A percentile compares a stretch with the other conserved stretches of the same genome.
Evolutionary conservation across 345 rosid genomes (phyloP).

Genomic region (Excoecaria agallocha): DNA sequence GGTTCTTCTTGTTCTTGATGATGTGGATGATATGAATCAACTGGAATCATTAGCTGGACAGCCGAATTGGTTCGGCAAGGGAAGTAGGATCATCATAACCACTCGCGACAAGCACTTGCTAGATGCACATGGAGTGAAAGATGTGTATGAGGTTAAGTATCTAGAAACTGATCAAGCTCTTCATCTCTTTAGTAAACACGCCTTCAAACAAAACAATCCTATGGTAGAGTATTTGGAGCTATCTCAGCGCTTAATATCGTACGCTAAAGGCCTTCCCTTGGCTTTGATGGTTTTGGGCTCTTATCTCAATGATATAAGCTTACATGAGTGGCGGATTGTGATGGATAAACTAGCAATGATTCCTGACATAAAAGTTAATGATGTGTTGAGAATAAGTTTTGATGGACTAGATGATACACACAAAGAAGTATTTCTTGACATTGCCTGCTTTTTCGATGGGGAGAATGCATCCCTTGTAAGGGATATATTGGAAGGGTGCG

Average conservation of each 20-base stretch:
- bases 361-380: not conserved
- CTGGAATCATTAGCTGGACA: not conserved
- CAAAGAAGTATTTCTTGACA: slow-evolving; percentile 1
- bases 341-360: not conserved
- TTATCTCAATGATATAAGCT: not conserved
- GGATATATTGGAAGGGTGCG: not conserved
- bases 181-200: not conserved
- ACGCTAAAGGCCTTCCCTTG: slow-evolving; percentile 3
- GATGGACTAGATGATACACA: not conserved
- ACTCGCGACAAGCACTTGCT: slow-evolving; percentile 2
- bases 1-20: slow-evolving; percentile 12
- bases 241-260: not conserved
- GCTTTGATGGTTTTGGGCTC: not conserved
- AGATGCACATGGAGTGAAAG: too few relatives aligned
- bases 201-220: not conserved
- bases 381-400: not conserved
- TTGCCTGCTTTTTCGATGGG: not conserved
- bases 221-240: not conserved
- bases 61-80: not conserved
- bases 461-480: too few relatives aligned
- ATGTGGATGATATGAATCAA: not conserved
- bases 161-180: not conserved
- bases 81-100: slow-evolving; percentile 6
- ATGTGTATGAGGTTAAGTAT: not conserved
- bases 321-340: not conserved